Conservation (phyloP, 2,329 filamentous ascomycete genomes). For the Colletotrichum musicola region DNA sequence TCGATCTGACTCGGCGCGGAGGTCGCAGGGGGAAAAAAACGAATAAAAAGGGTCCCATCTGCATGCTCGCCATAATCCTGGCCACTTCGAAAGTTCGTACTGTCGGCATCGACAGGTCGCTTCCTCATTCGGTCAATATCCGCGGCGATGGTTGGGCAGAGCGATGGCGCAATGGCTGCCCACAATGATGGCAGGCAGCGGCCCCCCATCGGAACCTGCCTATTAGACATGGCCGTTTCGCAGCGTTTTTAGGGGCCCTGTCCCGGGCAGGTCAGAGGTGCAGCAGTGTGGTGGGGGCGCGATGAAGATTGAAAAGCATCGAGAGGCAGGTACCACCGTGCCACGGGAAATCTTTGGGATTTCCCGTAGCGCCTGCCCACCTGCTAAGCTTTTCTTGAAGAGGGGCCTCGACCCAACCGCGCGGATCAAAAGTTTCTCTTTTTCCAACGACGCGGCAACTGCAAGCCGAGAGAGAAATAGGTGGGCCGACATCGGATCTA, state of each 20-base stretch:
- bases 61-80: neutral
- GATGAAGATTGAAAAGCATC: neutral
- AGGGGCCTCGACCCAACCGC: neutral
- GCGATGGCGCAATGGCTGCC: constrained; percentile 35
- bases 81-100: neutral
- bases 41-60: too few species aligned
- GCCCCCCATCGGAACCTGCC: constrained; percentile 18
- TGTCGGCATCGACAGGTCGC: neutral
- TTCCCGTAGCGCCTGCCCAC: neutral
- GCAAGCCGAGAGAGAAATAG: neutral
- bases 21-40: neutral
- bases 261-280: neutral
- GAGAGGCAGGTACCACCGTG: neutral
- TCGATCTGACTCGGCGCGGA: constrained; percentile 11
- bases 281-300: neutral
- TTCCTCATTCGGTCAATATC: constrained; percentile 23
- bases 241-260: constrained; percentile 7
- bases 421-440: neutral
- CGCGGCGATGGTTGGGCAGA: constrained; percentile 24
- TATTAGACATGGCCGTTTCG: constrained; percentile 6
- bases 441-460: constrained; percentile 1
- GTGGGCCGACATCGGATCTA: neutral
- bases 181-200: constrained; percentile 32
- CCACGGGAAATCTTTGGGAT: neutral
- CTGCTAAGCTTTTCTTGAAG: constrained; percentile 17